phyloP scores from a whole-genome alignment of 768 basidiomycete genomes.

The Tubosaeta brunneosetosa region DNA sequence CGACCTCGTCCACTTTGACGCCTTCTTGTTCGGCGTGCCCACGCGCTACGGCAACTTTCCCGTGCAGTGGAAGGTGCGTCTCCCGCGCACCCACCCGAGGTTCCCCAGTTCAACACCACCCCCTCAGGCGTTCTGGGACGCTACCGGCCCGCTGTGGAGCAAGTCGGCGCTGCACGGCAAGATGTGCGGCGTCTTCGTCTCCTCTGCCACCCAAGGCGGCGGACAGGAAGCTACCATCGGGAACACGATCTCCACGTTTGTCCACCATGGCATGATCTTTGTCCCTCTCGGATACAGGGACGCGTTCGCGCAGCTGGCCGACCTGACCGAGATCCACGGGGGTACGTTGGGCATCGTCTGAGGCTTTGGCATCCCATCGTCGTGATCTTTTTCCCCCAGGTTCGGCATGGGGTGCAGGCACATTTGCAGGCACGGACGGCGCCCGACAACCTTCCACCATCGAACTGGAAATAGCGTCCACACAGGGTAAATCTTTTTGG shows the following conservation, averaged over 20 bases:
- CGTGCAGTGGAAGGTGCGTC: constrained; percentile 54
- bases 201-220: constrained; percentile 44
- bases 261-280: constrained; percentile 52
- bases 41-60: constrained; percentile 48
- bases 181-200: constrained; percentile 44
- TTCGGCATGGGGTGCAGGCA: constrained; percentile 80
- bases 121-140: constrained; percentile 43
- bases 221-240: constrained; percentile 42
- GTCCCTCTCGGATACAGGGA: constrained; percentile 51
- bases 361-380: not conserved
- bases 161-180: constrained; percentile 42
- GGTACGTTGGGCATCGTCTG: constrained; percentile 29
- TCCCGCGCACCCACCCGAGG: not conserved
- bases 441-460: constrained; percentile 55
- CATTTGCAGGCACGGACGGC: constrained; percentile 51
- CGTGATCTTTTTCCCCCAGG: constrained; percentile 34
- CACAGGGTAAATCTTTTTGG: constrained; percentile 58
- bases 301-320: constrained; percentile 35
- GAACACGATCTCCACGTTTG: constrained; percentile 41
- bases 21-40: constrained; percentile 43
- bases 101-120: constrained; percentile 18
- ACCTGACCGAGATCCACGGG: constrained; percentile 43
- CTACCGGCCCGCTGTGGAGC: constrained; percentile 44
- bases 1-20: constrained; percentile 33
- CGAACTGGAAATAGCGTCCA: constrained; percentile 51